A percentile compares a stretch with the other conserved stretches of the same genome.
These are phyloP conservation scores for Polytrichum formosum DNA, from an alignment of 225 moss, liverwort and hornwort species.

Conservation along the genomic window DNA sequence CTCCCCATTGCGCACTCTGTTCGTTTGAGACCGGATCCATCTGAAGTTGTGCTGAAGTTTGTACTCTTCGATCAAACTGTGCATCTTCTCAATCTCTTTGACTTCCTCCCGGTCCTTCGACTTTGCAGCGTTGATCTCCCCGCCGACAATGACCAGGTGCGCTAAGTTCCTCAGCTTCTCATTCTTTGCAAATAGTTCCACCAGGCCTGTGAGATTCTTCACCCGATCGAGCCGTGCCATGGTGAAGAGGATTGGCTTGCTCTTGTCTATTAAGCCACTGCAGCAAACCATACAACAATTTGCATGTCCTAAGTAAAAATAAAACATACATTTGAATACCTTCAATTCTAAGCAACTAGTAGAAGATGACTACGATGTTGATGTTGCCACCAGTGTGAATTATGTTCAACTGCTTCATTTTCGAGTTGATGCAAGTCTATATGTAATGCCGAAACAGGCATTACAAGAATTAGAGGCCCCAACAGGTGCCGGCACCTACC, in stretches of 20 bases:
- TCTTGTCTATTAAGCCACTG: slow-evolving; percentile 60
- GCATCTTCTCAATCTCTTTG: slow-evolving; percentile 84
- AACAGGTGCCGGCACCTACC: too few relatives aligned
- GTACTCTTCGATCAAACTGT: slow-evolving; percentile 58
- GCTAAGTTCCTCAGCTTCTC: slow-evolving; percentile 57
- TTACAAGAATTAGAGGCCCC: too few relatives aligned
- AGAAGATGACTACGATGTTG: too few relatives aligned
- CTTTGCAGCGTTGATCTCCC: slow-evolving; percentile 62
- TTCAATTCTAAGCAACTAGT: too few relatives aligned
- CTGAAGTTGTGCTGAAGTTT: slow-evolving; percentile 52
- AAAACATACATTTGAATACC: not conserved
- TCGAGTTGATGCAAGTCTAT: too few relatives aligned
- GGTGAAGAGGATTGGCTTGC: slow-evolving; percentile 83
- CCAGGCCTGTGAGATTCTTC: slow-evolving; percentile 78
- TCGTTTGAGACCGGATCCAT: slow-evolving; percentile 67
- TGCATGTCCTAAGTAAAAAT: not conserved
- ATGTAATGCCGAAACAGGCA: too few relatives aligned
- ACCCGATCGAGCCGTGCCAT: slow-evolving; percentile 94
- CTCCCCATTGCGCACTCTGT: slow-evolving; percentile 87
- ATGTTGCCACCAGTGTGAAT: too few relatives aligned
- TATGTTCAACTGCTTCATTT: too few relatives aligned
- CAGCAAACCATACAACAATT: not conserved
- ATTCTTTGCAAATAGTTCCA: slow-evolving; percentile 72
- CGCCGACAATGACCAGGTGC: slow-evolving; percentile 82
- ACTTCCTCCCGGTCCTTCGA: slow-evolving; percentile 91